Evolutionary conservation across 495 filamentous ascomycete genomes (phyloP), one percentile per base, ranked within the genome.

Genomic region (Xylaria flabelliformis): DNA sequence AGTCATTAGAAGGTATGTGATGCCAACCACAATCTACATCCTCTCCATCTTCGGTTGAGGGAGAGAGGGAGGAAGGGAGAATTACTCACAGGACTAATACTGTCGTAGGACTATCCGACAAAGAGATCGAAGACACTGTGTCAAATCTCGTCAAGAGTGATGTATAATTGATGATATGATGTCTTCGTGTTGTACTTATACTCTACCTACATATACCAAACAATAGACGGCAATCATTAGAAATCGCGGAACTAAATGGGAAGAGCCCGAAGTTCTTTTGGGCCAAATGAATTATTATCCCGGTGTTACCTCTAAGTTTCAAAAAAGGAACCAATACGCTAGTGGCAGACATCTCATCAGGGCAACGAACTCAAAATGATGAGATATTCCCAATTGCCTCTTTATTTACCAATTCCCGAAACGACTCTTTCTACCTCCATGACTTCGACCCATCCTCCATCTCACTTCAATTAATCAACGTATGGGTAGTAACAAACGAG

Each of bases 101-200:
- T 21, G 17, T 8, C 39, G 56, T 76, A 97, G 94, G 95, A 63
- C 85, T 99, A 73, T 90, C 91, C 64, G 94, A 97, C 79, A 91
- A 96, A 82, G 90, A 95, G 83, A 97, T 99, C 76, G 97, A 98
- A 85, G 92, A 94, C 62, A 90, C 90, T 74, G 89, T 99, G 71
- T 91, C 93, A 69, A 85, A 87, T 68, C 84, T 99, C 73, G 95
- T 97, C 62, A 94, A 94, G 85, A 85, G 78, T 46, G 81, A 75
- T 2, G 65, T 67, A 69, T 75, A 34, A 64, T 66, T 58, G 51
- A 59, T 69, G 12, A 61, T 74, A 24, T 32, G 10, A 17, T 56
- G 10, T 26, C 21, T n/a, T 55, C 36, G 4, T 32, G 42, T 51
- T 59, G 51, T 72, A 72, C 70, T 1, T 66, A 71, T 58, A 56